A percentile compares a stretch with the other conserved stretches of the same genome.
Conservation (phyloP, 192 early-diverging fungal species). For the Bifiguratus adelaidae region DNA sequence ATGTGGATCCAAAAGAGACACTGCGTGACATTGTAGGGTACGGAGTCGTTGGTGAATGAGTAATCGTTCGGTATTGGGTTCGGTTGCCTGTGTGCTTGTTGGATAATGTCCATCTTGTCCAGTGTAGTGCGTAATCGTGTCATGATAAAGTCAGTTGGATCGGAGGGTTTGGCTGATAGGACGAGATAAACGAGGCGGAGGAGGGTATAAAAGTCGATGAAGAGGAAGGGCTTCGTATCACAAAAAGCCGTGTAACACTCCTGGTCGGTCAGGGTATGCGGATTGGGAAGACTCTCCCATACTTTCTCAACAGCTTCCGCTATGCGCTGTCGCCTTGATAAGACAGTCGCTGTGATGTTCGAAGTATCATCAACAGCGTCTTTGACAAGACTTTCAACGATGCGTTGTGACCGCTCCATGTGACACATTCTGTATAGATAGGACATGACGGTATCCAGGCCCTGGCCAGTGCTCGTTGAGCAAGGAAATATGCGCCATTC, state of each 20-base stretch:
- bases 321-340: conserved; percentile 6
- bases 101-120: conserved; percentile 8
- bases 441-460: conserved; percentile 6
- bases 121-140: too few species aligned
- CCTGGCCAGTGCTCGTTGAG: conserved; percentile 2
- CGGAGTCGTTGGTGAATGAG: conserved; percentile 7
- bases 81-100: background rate
- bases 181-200: conserved; percentile 12
- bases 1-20: conserved; percentile 22
- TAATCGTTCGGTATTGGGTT: background rate
- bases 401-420: too few species aligned
- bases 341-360: background rate
- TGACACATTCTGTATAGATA: too few species aligned
- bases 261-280: conserved; percentile 9
- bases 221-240: conserved; percentile 5
- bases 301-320: too few species aligned
- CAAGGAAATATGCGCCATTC: conserved; percentile 19
- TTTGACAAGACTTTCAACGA: too few species aligned
- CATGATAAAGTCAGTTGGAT: conserved; percentile 3
- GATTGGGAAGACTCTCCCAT: conserved; percentile 18
- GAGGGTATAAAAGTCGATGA: conserved; percentile 13
- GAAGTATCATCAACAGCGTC: too few species aligned
- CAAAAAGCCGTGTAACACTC: conserved; percentile 14
- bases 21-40: conserved; percentile 20
- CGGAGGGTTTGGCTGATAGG: conserved; percentile 5